phyloP scores from a whole-genome alignment of 2,329 filamentous ascomycete genomes.

The Curvularia eragrostidis region DNA sequence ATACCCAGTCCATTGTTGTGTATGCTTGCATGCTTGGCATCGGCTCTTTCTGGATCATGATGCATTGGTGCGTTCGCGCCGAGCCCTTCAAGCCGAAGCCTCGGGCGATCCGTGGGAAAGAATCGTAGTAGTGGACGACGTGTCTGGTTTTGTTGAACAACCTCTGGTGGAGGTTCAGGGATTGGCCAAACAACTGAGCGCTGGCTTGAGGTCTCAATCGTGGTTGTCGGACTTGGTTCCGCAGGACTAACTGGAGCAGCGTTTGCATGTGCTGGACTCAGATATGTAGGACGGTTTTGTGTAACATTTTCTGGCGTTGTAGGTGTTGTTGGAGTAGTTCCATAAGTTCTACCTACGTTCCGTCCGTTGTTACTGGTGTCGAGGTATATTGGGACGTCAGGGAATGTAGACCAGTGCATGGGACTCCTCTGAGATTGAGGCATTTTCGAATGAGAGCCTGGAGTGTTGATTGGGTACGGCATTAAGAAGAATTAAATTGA shows the following conservation, averaged over 20 bases:
- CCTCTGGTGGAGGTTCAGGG: conserved; percentile 28
- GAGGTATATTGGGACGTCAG: conserved; percentile 36
- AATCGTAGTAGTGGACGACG: conserved; percentile 25
- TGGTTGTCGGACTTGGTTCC: conserved; percentile 24
- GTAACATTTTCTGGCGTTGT: conserved; percentile 25
- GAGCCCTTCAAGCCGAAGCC: conserved; percentile 20
- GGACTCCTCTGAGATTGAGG: conserved; percentile 15
- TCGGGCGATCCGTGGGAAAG: conserved; percentile 22
- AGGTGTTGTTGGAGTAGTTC: conserved; percentile 31
- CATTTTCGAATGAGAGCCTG: conserved; percentile 10
- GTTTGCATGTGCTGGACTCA: conserved; percentile 1
- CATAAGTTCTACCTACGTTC: conserved; percentile 22
- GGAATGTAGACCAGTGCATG: conserved; percentile 29
- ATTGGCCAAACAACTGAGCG: conserved; percentile 30
- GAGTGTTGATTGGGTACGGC: conserved; percentile 25
- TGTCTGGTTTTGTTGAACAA: conserved; percentile 5
- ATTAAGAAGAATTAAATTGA: conserved; percentile 17
- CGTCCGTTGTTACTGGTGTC: conserved; percentile 26
- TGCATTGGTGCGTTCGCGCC: conserved; percentile 21
- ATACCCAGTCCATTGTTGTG: conserved; percentile 20
- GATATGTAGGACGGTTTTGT: conserved; percentile 1
- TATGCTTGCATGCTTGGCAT: background rate
- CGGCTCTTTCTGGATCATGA: background rate
- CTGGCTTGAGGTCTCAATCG: conserved; percentile 28
- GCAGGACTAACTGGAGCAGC: conserved; percentile 1